Percentiles rank a stretch among this genome's conserved stretches.
phyloP scores from a whole-genome alignment of 2,329 filamentous ascomycete genomes.

The Tolypocladium ovalisporum region DNA sequence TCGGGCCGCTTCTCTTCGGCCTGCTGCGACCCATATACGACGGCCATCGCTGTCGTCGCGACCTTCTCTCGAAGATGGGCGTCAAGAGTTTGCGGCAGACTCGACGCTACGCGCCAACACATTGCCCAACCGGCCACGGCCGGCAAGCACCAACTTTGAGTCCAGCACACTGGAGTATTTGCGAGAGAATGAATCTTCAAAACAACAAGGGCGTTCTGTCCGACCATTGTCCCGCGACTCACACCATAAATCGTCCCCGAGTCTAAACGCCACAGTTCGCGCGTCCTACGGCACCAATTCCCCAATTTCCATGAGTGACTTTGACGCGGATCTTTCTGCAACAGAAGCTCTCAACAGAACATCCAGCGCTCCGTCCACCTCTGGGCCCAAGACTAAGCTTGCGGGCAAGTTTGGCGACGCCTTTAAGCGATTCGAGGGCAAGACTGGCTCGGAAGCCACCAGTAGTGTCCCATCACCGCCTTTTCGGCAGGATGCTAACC shows the following conservation, averaged over 20 bases:
- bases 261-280: constrained; percentile 19
- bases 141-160: constrained; percentile 73
- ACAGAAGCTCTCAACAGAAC: constrained; percentile 52
- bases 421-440: constrained; percentile 79
- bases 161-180: constrained; percentile 68
- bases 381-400: constrained; percentile 71
- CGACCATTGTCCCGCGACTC: constrained; percentile 10
- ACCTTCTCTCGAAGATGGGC: constrained; percentile 11
- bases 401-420: constrained; percentile 85
- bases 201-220: constrained; percentile 19
- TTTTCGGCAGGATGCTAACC: constrained; percentile 36
- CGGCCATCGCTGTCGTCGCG: constrained; percentile 8
- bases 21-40: constrained; percentile 13
- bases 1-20: constrained; percentile 7
- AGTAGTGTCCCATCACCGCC: constrained; percentile 32
- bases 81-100: constrained; percentile 9
- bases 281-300: constrained; percentile 66
- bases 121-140: constrained; percentile 47
- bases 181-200: constrained; percentile 58
- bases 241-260: constrained; percentile 27
- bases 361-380: constrained; percentile 59
- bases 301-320: constrained; percentile 63
- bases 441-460: constrained; percentile 18
- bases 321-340: constrained; percentile 37
- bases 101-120: constrained; percentile 13